These are phyloP conservation scores for Sporothrix brunneoviolacea DNA, from an alignment of 2,329 filamentous ascomycete genomes.

Conservation along the genomic window DNA sequence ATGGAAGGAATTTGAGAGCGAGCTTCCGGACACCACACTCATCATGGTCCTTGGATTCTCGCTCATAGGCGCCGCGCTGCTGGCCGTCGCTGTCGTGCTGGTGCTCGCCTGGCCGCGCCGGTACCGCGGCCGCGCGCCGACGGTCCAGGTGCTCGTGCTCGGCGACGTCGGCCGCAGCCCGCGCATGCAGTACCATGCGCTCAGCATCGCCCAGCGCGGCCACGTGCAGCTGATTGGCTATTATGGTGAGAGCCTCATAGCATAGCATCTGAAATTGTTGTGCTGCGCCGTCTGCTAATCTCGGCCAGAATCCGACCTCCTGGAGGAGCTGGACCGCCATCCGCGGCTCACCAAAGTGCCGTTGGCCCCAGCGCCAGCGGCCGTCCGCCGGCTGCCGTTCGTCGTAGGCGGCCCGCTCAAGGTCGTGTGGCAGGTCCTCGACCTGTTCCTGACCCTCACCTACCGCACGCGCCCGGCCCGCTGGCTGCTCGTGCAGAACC, in stretches of 20 bases:
- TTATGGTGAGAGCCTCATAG: constrained; percentile 52
- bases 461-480: constrained; percentile 67
- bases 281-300: constrained; percentile 7
- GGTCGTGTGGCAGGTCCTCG: constrained; percentile 72
- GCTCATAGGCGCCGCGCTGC: constrained; percentile 12
- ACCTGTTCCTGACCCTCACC: constrained; percentile 63
- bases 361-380: constrained; percentile 59
- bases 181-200: constrained; percentile 96
- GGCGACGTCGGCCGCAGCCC: constrained; percentile 94
- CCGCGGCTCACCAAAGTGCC: constrained; percentile 64
- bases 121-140: constrained; percentile 17
- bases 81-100: constrained; percentile 6
- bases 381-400: constrained; percentile 67
- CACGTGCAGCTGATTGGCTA: constrained; percentile 85
- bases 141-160: constrained; percentile 78
- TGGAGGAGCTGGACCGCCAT: constrained; percentile 67
- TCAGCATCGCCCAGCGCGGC: constrained; percentile 81
- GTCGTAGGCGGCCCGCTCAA: constrained; percentile 74
- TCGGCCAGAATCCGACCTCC: constrained; percentile 63
- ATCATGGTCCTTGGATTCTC: constrained; percentile 16
- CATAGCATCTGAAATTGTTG: too few relatives aligned
- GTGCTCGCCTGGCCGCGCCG: constrained; percentile 14
- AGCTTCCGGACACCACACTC: background rate
- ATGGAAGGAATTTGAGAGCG: too few relatives aligned
- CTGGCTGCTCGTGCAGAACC: constrained; percentile 82